These are phyloP conservation scores for Suillus variegatus DNA, from an alignment of 768 basidiomycete species.

Conservation along the genomic window DNA sequence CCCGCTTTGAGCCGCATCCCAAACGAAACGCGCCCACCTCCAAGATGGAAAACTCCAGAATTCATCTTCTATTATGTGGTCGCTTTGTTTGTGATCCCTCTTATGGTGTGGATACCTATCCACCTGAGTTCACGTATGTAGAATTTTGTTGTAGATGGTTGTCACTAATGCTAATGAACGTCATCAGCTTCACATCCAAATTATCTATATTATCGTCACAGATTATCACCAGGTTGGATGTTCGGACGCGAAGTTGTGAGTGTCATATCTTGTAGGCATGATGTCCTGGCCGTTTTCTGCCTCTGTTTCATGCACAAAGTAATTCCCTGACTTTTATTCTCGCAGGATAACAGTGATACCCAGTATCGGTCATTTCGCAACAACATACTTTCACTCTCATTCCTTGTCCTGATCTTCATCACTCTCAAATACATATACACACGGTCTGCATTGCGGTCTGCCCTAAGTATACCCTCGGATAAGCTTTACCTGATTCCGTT, in stretches of 20 bases:
- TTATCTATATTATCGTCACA: conserved; percentile 56
- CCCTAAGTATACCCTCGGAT: conserved; percentile 27
- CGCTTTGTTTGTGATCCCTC: conserved; percentile 59
- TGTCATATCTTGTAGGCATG: conserved; percentile 13
- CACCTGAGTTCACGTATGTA: conserved; percentile 72
- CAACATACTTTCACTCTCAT: conserved; percentile 65
- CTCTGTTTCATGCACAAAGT: conserved; percentile 8
- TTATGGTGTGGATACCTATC: conserved; percentile 78
- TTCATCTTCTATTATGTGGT: conserved; percentile 76
- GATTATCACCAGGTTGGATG: conserved; percentile 78
- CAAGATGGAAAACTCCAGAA: conserved; percentile 81
- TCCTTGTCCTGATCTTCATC: conserved; percentile 56
- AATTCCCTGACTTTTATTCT: background rate
- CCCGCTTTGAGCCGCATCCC: conserved; percentile 40
- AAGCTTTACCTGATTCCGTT: conserved; percentile 52
- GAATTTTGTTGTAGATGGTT: conserved; percentile 6
- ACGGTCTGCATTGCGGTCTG: conserved; percentile 24
- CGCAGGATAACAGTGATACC: conserved; percentile 87
- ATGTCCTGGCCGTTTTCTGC: background rate
- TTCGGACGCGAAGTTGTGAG: conserved; percentile 77
- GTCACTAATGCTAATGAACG: background rate
- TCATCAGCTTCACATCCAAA: conserved; percentile 71
- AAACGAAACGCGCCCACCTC: conserved; percentile 32
- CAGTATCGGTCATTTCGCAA: conserved; percentile 90
- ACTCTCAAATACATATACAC: conserved; percentile 53